Conservation (phyloP, 192 early-diverging fungal species). For the Linnemannia hyalina region DNA sequence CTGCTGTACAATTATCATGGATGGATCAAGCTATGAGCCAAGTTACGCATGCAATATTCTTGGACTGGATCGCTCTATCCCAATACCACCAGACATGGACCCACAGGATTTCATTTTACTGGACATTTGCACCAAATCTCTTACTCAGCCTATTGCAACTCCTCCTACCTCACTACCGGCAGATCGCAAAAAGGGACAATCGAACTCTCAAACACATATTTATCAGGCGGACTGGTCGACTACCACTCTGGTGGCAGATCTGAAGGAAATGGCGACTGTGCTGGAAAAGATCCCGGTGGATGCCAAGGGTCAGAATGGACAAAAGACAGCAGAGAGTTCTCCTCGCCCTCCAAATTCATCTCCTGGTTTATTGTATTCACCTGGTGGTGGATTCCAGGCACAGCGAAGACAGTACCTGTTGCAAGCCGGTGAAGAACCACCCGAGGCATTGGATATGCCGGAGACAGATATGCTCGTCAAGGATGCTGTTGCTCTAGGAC, state of each 20-base stretch:
- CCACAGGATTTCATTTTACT: constrained; percentile 48
- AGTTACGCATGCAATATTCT: constrained; percentile 52
- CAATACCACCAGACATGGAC: constrained; percentile 48
- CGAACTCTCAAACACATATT: background rate
- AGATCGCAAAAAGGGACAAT: background rate
- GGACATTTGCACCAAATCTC: constrained; percentile 29
- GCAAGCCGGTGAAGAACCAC: constrained; percentile 51
- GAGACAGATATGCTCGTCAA: background rate
- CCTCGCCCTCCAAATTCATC: constrained; percentile 22
- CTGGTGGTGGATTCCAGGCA: constrained; percentile 1
- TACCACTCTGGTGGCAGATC: constrained; percentile 16
- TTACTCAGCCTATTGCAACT: constrained; percentile 17
- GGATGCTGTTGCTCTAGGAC: background rate
- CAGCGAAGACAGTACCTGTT: constrained; percentile 32
- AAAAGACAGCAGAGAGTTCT: background rate
- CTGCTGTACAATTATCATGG: constrained; percentile 37
- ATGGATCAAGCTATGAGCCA: constrained; percentile 34
- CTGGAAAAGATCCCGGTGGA: constrained; percentile 20
- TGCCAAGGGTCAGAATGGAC: background rate
- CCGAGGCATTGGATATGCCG: constrained; percentile 11
- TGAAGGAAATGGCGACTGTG: background rate
- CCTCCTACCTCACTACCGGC: constrained; percentile 28
- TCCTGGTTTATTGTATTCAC: constrained; percentile 16
- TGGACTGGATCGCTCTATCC: constrained; percentile 39
- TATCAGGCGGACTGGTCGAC: constrained; percentile 54